A percentile compares a stretch with the other conserved stretches of the same genome.
Evolutionary conservation across 768 basidiomycete species (phyloP).

Genomic region (Trametes coccinea): DNA sequence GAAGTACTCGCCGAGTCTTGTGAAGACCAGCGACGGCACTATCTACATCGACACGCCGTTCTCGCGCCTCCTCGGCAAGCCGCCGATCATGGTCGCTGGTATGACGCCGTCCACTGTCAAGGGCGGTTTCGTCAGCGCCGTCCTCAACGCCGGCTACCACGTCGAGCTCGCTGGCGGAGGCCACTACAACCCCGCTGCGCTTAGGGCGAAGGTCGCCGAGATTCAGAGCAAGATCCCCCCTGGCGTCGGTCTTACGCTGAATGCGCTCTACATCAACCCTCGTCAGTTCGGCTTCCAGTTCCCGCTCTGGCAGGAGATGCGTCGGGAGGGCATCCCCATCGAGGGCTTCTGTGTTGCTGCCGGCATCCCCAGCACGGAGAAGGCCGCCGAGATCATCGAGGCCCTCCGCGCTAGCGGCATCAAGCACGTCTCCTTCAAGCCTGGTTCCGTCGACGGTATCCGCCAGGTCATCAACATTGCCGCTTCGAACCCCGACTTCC

Average conservation of each 20-base stretch:
- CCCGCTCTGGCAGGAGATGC: slow-evolving; percentile 98
- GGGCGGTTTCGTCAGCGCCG: slow-evolving; percentile 90
- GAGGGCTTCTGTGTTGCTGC: slow-evolving; percentile 99
- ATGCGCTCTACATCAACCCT: slow-evolving; percentile 97
- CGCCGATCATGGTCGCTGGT: slow-evolving; percentile 98
- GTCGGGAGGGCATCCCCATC: slow-evolving; percentile 89
- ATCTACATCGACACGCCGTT: slow-evolving; percentile 95
- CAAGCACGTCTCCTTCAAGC: slow-evolving; percentile 97
- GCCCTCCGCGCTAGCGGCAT: slow-evolving; percentile 83
- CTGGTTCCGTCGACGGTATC: slow-evolving; percentile 96
- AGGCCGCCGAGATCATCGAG: slow-evolving; percentile 93
- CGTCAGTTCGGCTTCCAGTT: slow-evolving; percentile 97
- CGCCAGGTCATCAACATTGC: slow-evolving; percentile 97
- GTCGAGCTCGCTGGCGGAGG: slow-evolving; percentile 97
- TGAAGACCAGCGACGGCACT: slow-evolving; percentile 91
- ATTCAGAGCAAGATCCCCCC: slow-evolving; percentile 83
- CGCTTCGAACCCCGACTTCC: slow-evolving; percentile 90
- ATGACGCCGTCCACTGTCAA: slow-evolving; percentile 99
- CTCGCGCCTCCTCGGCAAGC: slow-evolving; percentile 93
- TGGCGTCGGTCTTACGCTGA: slow-evolving; percentile 91
- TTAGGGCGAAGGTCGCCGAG: slow-evolving; percentile 90
- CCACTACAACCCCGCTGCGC: slow-evolving; percentile 89
- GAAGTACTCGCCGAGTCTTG: slow-evolving; percentile 80
- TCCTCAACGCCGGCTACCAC: slow-evolving; percentile 92
- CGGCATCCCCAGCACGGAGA: slow-evolving; percentile 95